phyloP scores from a whole-genome alignment of 2,329 filamentous ascomycete genomes.

The Trichoderma asperellum region DNA sequence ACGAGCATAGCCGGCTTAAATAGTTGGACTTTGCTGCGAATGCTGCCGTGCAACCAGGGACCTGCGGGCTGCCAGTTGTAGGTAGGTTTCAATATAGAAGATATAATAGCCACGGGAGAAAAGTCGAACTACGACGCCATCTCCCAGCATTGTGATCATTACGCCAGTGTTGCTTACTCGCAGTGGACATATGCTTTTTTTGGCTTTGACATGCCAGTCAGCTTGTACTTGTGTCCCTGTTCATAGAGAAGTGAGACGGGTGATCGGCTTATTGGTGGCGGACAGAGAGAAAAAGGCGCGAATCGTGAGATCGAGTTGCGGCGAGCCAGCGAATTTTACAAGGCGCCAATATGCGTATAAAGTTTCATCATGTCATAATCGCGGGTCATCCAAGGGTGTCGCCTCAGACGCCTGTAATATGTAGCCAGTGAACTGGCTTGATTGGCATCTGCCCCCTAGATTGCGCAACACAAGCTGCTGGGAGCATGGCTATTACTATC shows the following conservation, averaged over 20 bases:
- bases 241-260: neutral
- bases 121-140: neutral
- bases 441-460: conserved; percentile 4
- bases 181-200: neutral
- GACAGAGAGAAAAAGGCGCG: neutral
- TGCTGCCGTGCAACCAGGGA: neutral
- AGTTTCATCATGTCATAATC: neutral
- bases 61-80: neutral
- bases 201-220: neutral
- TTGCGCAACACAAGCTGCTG: conserved; percentile 6
- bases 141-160: neutral
- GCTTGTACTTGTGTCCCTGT: neutral
- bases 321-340: neutral
- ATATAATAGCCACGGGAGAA: neutral
- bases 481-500: neutral
- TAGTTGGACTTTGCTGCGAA: neutral
- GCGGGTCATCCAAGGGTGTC: neutral
- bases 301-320: conserved; percentile 11
- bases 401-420: neutral
- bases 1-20: neutral
- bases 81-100: neutral
- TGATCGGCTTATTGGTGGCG: conserved; percentile 1
- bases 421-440: conserved; percentile 20
- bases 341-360: conserved; percentile 4
- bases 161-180: neutral